Conservation (phyloP, 805 yeast genomes). For the Kodamaea laetipori region DNA sequence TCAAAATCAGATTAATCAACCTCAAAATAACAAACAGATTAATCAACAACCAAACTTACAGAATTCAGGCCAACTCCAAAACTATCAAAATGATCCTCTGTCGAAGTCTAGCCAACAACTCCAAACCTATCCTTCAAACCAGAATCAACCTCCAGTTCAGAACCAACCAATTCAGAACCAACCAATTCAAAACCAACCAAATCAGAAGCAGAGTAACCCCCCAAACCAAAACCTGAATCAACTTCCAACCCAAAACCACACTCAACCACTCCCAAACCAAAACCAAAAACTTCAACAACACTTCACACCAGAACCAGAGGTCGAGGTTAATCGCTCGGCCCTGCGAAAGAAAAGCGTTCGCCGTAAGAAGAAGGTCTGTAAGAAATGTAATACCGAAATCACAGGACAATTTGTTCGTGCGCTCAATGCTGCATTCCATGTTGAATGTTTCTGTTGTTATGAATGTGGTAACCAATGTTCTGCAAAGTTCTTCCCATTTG, state of each 20-base stretch:
- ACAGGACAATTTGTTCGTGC: conserved; percentile 85
- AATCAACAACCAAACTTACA: too few relatives aligned
- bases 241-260: neutral
- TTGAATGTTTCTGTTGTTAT: conserved; percentile 82
- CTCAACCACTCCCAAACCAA: neutral
- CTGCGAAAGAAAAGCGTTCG: conserved; percentile 16
- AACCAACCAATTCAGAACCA: neutral
- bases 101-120: too few relatives aligned
- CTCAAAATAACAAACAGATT: conserved; percentile 1
- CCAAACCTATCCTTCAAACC: neutral
- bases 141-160: neutral
- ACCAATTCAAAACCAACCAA: neutral
- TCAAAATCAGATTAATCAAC: conserved; percentile 2
- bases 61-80: neutral
- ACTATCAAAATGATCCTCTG: neutral
- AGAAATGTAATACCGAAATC: conserved; percentile 39
- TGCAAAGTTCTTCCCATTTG: conserved; percentile 85
- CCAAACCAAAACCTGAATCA: neutral
- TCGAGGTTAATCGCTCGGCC: conserved; percentile 1
- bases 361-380: conserved; percentile 35
- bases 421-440: conserved; percentile 74
- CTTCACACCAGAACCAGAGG: conserved; percentile 7
- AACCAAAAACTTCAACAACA: conserved; percentile 7
- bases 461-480: conserved; percentile 84
- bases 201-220: neutral